Evolutionary conservation across 164 flowering plant species (phyloP).

Genomic region (Tetracentron sinense): DNA sequence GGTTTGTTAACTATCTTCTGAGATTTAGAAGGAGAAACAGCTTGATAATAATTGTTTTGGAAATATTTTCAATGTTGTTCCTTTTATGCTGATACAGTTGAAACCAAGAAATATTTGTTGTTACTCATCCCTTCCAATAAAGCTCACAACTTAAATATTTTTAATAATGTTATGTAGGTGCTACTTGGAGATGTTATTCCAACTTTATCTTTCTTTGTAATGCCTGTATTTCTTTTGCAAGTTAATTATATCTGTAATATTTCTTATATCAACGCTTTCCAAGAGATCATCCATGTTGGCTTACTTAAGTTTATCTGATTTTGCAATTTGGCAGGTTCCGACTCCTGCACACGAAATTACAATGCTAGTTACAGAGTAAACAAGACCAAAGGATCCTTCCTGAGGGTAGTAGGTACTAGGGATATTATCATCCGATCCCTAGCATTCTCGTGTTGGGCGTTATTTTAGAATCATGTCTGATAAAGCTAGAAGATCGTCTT

Average conservation of each 20-base stretch:
- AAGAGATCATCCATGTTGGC: neutral
- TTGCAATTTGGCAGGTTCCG: conserved; percentile 10
- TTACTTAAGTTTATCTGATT: neutral
- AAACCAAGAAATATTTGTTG: neutral
- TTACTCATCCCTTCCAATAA: too few species aligned
- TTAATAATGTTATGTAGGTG: too few species aligned
- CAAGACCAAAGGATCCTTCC: neutral
- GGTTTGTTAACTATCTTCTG: too few species aligned
- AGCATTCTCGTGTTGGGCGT: neutral
- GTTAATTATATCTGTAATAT: neutral
- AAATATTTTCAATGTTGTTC: neutral
- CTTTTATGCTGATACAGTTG: neutral
- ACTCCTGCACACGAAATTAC: conserved; percentile 6
- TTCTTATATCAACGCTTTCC: neutral
- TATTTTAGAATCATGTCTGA: too few species aligned
- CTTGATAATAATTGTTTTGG: neutral
- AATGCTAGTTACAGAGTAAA: conserved; percentile 15
- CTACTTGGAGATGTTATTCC: neutral
- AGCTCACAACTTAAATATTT: too few species aligned
- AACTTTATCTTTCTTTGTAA: neutral
- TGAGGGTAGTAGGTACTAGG: neutral
- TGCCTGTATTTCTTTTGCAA: neutral
- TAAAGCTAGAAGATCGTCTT: too few species aligned
- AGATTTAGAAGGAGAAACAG: neutral
- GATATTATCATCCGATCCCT: neutral